A percentile compares a stretch with the other conserved stretches of the same genome.
Evolutionary conservation across 352 stramenopile species (phyloP).

Genomic region (Pythium vanterpoolii): DNA sequence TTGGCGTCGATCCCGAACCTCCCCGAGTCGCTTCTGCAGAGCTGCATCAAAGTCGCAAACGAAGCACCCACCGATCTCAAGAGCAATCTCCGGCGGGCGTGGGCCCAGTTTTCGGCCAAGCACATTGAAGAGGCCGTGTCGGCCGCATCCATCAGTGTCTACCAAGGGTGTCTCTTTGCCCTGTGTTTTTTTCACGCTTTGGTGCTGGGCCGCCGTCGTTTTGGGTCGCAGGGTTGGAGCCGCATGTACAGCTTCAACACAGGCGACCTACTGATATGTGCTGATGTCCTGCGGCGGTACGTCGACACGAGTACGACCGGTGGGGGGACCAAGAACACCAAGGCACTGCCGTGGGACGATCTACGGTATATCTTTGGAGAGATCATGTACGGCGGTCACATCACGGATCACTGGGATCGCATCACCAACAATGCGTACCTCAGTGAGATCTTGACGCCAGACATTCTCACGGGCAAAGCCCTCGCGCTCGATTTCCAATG

Average conservation of each 20-base stretch:
- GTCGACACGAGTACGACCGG: conserved; percentile 35
- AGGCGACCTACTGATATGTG: conserved; percentile 92
- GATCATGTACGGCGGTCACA: conserved; percentile 90
- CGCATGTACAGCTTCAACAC: conserved; percentile 94
- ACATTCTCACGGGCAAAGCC: conserved; percentile 50
- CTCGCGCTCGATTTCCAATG: conserved; percentile 74
- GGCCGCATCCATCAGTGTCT: conserved; percentile 54
- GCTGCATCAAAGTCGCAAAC: conserved; percentile 86
- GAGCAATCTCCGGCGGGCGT: conserved; percentile 78
- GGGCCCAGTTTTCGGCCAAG: conserved; percentile 76
- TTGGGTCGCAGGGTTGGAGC: conserved; percentile 92
- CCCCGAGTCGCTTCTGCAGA: conserved; percentile 77
- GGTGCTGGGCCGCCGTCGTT: conserved; percentile 86
- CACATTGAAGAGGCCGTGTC: conserved; percentile 67
- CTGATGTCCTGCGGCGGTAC: conserved; percentile 73
- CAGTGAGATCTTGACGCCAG: conserved; percentile 55
- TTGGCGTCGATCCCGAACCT: conserved; percentile 87
- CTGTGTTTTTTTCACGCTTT: conserved; percentile 95
- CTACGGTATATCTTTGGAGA: conserved; percentile 91
- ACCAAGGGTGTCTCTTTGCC: conserved; percentile 91
- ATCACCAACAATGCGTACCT: conserved; percentile 84
- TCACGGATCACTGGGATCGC: conserved; percentile 82
- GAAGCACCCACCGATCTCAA: conserved; percentile 80
- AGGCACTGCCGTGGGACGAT: conserved; percentile 70
- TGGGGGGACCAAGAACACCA: conserved; percentile 6